Evolutionary conservation across 306 rosid genomes (phyloP).

Genomic region (Carpinus fangiana): DNA sequence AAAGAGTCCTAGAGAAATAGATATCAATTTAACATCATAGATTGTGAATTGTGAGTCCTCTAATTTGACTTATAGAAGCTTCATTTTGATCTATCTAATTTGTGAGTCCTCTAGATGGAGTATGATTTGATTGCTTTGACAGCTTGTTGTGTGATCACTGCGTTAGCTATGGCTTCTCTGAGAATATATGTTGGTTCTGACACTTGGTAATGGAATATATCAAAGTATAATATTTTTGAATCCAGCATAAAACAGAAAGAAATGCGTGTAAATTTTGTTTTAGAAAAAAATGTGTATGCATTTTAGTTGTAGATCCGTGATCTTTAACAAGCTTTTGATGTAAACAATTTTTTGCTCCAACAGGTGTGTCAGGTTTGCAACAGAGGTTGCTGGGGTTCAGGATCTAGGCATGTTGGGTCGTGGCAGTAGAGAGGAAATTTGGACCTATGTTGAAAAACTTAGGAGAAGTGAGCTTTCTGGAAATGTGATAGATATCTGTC

Average conservation of each 20-base stretch:
- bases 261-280: constrained; percentile 15
- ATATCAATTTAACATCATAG: background rate
- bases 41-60: no score
- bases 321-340: constrained; percentile 31
- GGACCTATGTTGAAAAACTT: constrained; percentile 92
- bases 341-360: constrained; percentile 20
- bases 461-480: constrained; percentile 99
- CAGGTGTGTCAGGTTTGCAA: constrained; percentile 98
- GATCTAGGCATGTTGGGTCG: constrained; percentile 99
- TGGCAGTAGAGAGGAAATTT: constrained; percentile 99
- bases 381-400: constrained; percentile 98
- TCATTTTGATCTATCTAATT: background rate
- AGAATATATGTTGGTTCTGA: constrained; percentile 10
- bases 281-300: constrained; percentile 8
- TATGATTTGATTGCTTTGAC: constrained; percentile 1
- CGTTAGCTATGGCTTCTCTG: constrained; percentile 7
- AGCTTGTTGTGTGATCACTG: background rate
- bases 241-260: constrained; percentile 8
- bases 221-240: background rate
- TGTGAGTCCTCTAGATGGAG: background rate
- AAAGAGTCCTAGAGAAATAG: background rate
- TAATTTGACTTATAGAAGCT: background rate
- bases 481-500: constrained; percentile 98
- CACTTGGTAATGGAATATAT: constrained; percentile 16
- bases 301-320: constrained; percentile 24